Evolutionary conservation across 2,329 filamentous ascomycete genomes (phyloP), one percentile per base, ranked within the genome.

Genomic region (Alternaria conjuncta): DNA sequence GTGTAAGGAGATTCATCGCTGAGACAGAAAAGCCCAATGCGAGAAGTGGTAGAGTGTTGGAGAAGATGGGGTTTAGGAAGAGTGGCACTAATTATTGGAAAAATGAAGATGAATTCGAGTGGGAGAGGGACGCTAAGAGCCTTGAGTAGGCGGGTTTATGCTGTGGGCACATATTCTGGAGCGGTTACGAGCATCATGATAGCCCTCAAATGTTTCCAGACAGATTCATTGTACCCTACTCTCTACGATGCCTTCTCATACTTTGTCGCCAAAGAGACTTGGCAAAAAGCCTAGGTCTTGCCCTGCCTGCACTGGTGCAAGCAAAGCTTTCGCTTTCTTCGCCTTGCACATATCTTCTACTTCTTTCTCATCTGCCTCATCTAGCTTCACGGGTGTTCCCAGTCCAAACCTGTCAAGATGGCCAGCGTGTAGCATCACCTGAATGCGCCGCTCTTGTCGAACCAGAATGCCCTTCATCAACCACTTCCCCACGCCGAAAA

Each of bases 31-130:
- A 44, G 5, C 66, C 60, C 12, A 75, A 75, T 57, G 15, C 26
- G 6, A 66, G 63, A 23, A 76, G 73, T 45, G 68, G 64, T 18
- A 68, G 65, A 32, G 74, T 77, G 5, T 25, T 76, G 56, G 55
- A 61, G 54, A 76, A 75, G 49, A 71, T 71, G 65, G 72, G 73
- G 7, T 77, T 75, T 47, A 59, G 36, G 23, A 54, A 67, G 47
- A 67, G 54, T 20, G 51, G 62, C 6, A 66, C 61, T 6, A 10
- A 43, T 2, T 71, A 70, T 60, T 71, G 69, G 69, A 66, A 70
- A 18, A 62, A 68, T 32, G 56, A 51, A 9, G 61, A 63, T 54
- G 65, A 70, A 26, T 43, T 53, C 20, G 67, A 70, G 32, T 70
- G 68, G 69, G 66, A 69, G 43, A 67, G 50, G 47, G 45, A 18